Percentiles rank a stretch among this genome's conserved stretches.
Conservation (phyloP, 1,284 basidiomycete species). For the Cutaneotrichosporon sp. region DNA sequence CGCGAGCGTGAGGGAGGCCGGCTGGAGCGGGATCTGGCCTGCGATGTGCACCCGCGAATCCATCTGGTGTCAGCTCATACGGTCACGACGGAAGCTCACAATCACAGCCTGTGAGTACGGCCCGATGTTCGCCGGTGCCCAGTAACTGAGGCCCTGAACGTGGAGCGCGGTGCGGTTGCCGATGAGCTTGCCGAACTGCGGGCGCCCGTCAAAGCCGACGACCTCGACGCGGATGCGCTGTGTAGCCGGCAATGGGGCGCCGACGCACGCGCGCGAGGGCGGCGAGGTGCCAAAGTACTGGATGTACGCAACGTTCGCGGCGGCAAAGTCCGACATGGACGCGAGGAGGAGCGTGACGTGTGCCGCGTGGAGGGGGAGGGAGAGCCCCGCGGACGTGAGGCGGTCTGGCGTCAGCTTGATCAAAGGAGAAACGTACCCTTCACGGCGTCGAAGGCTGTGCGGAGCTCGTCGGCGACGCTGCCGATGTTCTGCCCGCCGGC, state of each 20-base stretch:
- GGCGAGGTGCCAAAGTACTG: slow-evolving; percentile 87
- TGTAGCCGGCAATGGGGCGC: slow-evolving; percentile 65
- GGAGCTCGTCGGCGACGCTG: slow-evolving; percentile 38
- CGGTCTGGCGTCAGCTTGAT: slow-evolving; percentile 53
- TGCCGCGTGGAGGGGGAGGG: slow-evolving; percentile 63
- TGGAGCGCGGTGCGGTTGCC: slow-evolving; percentile 69
- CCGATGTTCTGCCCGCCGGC: slow-evolving; percentile 24
- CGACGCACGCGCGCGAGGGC: slow-evolving; percentile 89
- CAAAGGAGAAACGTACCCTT: slow-evolving; percentile 38
- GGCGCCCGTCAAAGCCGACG: slow-evolving; percentile 60
- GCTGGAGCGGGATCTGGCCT: slow-evolving; percentile 91
- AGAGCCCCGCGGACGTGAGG: slow-evolving; percentile 58
- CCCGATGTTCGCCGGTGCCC: slow-evolving; percentile 99
- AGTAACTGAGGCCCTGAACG: slow-evolving; percentile 93
- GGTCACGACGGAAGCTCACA: slow-evolving; percentile 61
- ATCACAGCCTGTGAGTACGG: slow-evolving; percentile 93
- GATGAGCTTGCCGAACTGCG: not conserved
- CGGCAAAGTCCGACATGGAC: slow-evolving; percentile 72
- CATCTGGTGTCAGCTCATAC: slow-evolving; percentile 59
- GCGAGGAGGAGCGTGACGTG: slow-evolving; percentile 85
- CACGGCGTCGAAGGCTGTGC: slow-evolving; percentile 54
- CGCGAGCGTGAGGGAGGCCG: slow-evolving; percentile 70
- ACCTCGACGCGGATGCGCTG: slow-evolving; percentile 72
- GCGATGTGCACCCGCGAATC: slow-evolving; percentile 79
- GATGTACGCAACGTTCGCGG: slow-evolving; percentile 75